Percentiles rank a stretch among this genome's conserved stretches.
Conservation (phyloP, 257 asterid species). For the Solanum medicagineum region DNA sequence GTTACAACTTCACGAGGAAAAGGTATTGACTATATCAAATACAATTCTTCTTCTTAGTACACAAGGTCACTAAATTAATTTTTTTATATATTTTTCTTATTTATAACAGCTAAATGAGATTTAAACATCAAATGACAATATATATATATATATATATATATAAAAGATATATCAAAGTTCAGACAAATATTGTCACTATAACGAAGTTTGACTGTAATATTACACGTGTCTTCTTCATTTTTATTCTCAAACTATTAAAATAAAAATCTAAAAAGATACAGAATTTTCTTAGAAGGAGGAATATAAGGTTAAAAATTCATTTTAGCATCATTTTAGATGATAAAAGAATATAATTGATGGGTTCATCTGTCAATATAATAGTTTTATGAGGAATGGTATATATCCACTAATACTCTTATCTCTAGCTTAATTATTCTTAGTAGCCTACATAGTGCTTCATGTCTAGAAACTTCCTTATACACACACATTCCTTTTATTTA, state of each 20-base stretch:
- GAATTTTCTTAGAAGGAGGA: neutral
- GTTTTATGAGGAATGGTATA: conserved; percentile 21
- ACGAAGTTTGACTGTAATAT: neutral
- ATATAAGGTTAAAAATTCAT: conserved; percentile 1
- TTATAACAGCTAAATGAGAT: too few species aligned
- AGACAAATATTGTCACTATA: neutral
- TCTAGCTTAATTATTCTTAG: neutral
- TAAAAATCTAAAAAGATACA: neutral
- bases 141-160: too few species aligned
- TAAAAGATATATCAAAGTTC: too few species aligned
- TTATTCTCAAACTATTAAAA: neutral
- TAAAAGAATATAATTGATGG: conserved; percentile 23
- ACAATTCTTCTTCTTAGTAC: neutral
- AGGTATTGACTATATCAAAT: neutral
- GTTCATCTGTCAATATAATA: conserved; percentile 30
- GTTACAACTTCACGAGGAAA: neutral
- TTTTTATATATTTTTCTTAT: too few species aligned
- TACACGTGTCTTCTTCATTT: neutral
- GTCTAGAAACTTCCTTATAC: neutral
- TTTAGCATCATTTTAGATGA: conserved; percentile 1
- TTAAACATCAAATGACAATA: too few species aligned
- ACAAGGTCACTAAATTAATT: too few species aligned
- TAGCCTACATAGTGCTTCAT: neutral
- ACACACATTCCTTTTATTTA: neutral
- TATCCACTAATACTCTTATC: conserved; percentile 20